Percentiles rank a stretch among this genome's conserved stretches.
Evolutionary conservation across 441 rosid species (phyloP).

Genomic region (Rhodomyrtus psidioides): DNA sequence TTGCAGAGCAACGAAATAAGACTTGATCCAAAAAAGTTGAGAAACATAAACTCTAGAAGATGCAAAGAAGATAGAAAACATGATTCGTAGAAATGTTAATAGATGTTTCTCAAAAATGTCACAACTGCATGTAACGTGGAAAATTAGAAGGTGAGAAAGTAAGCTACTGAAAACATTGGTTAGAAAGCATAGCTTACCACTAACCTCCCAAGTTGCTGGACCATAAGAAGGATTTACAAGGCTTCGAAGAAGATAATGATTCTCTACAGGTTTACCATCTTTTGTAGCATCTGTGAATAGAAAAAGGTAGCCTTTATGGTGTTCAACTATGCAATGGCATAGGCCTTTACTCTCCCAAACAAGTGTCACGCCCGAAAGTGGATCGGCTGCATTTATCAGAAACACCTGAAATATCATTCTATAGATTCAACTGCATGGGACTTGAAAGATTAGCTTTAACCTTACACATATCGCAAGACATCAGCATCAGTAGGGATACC

Average conservation of each 20-base stretch:
- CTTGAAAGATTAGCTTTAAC: not conserved
- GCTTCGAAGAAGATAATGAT: conserved; percentile 73
- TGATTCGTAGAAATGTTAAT: not conserved
- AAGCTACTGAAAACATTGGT: not conserved
- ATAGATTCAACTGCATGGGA: conserved; percentile 4
- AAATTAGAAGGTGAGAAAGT: not conserved
- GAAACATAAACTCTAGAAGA: not conserved
- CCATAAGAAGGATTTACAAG: conserved; percentile 34
- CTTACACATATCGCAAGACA: not conserved
- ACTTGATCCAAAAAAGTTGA: not conserved
- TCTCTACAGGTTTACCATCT: conserved; percentile 44
- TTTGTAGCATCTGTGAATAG: conserved; percentile 75
- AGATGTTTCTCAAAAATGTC: not conserved
- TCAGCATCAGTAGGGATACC: conserved; percentile 29
- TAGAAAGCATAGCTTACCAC: conserved; percentile 11
- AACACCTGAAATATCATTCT: conserved; percentile 68
- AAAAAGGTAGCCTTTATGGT: conserved; percentile 80
- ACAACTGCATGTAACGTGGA: not conserved
- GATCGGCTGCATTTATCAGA: conserved; percentile 93
- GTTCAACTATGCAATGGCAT: conserved; percentile 84
- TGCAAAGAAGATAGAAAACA: not conserved
- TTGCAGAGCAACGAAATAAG: not conserved
- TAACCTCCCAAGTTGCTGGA: conserved; percentile 80
- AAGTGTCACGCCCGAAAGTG: conserved; percentile 63
- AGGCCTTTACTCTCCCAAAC: conserved; percentile 84